phyloP scores from a whole-genome alignment of 176 grass and related monocot species.

The Juncus effusus region DNA sequence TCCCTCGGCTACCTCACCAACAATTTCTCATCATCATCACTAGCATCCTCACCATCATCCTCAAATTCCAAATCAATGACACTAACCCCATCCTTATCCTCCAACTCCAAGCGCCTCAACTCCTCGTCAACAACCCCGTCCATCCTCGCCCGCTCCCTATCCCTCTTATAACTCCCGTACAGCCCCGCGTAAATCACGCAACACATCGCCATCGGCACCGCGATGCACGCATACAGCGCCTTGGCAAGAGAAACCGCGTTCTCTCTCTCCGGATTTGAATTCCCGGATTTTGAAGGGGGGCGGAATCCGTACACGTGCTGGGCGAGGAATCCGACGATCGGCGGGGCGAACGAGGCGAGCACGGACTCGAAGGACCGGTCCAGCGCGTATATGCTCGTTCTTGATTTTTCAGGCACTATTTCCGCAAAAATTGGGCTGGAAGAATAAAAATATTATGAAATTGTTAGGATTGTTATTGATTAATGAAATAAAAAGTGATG shows the following conservation, averaged over 20 bases:
- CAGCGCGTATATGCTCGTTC: constrained; percentile 77
- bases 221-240: constrained; percentile 64
- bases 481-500: too few species aligned
- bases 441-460: background rate
- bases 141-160: constrained; percentile 81
- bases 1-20: constrained; percentile 35
- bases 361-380: constrained; percentile 79
- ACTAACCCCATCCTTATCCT: background rate
- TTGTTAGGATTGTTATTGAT: background rate
- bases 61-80: constrained; percentile 49
- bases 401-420: constrained; percentile 85
- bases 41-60: constrained; percentile 34
- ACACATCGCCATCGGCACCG: constrained; percentile 72
- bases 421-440: constrained; percentile 87
- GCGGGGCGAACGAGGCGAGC: constrained; percentile 75
- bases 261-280: constrained; percentile 33
- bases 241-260: constrained; percentile 75
- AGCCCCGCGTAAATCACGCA: constrained; percentile 77
- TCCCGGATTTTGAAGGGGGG: constrained; percentile 14
- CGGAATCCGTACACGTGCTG: constrained; percentile 65
- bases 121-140: constrained; percentile 54
- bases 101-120: constrained; percentile 51
- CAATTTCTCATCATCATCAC: constrained; percentile 30
- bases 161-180: constrained; percentile 60
- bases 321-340: constrained; percentile 60